These are phyloP conservation scores for Phalaenopsis hybrid DNA, from an alignment of 116 monocot species.

Conservation along the genomic window DNA sequence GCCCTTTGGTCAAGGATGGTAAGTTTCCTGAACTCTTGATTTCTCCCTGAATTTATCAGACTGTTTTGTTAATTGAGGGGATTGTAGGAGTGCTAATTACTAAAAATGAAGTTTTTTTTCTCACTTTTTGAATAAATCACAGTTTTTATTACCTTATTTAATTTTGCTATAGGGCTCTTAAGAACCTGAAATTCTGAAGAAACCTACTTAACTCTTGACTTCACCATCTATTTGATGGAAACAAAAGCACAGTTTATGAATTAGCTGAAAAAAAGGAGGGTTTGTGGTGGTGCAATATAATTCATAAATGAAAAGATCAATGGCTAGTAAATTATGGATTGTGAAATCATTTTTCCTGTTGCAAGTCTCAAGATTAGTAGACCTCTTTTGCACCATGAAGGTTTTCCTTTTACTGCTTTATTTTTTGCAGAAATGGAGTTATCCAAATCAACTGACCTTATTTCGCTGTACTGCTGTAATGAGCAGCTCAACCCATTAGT, in stretches of 20 bases:
- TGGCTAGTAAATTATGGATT: no score
- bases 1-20: conserved; percentile 97
- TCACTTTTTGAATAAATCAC: not conserved
- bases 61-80: not conserved
- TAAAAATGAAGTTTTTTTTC: not conserved
- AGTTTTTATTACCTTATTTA: no score
- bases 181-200: not conserved
- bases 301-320: no score
- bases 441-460: not conserved
- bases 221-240: not conserved
- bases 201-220: not conserved
- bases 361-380: not conserved
- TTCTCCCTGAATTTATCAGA: conserved; percentile 10
- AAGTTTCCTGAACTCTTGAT: not conserved
- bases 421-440: not conserved
- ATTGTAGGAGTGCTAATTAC: not conserved
- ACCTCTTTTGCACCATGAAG: not conserved
- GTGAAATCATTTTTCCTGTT: no score
- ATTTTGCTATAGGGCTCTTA: no score
- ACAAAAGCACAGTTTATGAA: no score
- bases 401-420: not conserved
- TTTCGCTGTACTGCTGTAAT: no score
- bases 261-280: no score
- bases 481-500: no score
- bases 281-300: no score